Base-by-base conservation (phyloP, 257 asterid species). In the Avicennia marina region DNA sequence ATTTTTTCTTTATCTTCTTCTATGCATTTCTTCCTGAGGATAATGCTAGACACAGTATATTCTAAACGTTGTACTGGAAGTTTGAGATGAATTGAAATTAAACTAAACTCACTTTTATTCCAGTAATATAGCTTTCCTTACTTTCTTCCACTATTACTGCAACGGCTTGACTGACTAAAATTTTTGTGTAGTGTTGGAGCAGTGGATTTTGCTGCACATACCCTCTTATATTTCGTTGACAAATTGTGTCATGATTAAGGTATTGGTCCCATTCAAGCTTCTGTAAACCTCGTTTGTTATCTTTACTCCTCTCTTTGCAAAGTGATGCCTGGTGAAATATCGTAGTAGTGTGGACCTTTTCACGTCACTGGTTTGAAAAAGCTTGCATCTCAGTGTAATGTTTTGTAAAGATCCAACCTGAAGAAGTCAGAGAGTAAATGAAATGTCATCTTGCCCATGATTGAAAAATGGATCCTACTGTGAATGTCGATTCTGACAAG, bases 141-240 rank as follows among this genome's bases (percentile, higher is more conserved):
- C 16, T 49, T 70, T 48, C 27, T 49, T 60, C 16, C 19, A 3
- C 31, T 32, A 22, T 48, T 17, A 50, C 32, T 43, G 16, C 51
- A 57, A 5, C 60, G 18, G 53, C 39, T 67, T 19, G 39, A 58
- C 66, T 52, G 47, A 53, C 67, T 43, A 34, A 17, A 51, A 22
- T 64, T 46, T 58, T 27, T 59, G 54, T 71, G 72, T 89, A 90
- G 98, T 81, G 91, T 72, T 93, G 98, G 98, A 89, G 94, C 72
- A 86, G 84, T 75, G 98, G 98, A 59, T 75, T 73, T 68, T 93
- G 97, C 91, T 86, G 95, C 75, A 93, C 97, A 19, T 93, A 93
- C 69, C 98, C 98, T 13, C 96, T 93, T 33, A 65, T 93, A 58
- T 89, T 83, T 62, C 95, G 89, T 31, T 75, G 75, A 9, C 65